These are phyloP conservation scores for Cyberlindnera misumaiensis DNA, from an alignment of 805 yeast species.

Conservation along the genomic window DNA sequence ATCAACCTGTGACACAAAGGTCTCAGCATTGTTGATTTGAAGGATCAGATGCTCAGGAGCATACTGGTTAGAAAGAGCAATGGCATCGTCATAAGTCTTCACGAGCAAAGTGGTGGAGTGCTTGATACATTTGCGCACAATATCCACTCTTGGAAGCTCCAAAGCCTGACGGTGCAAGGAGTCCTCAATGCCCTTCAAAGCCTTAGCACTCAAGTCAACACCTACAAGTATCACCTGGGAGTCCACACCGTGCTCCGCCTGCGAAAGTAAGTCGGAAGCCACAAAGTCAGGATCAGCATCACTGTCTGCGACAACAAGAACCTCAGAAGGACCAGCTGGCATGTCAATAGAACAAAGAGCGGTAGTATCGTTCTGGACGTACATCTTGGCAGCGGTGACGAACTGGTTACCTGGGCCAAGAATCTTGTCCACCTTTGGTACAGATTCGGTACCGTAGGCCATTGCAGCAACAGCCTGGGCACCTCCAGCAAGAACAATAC, in stretches of 20 bases:
- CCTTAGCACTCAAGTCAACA: constrained; percentile 54
- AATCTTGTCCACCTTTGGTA: constrained; percentile 92
- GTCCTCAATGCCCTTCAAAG: constrained; percentile 64
- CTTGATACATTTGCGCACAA: constrained; percentile 84
- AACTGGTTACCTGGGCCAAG: constrained; percentile 99
- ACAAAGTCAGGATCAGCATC: constrained; percentile 91
- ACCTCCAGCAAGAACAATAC: constrained; percentile 95
- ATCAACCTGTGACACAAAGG: constrained; percentile 65
- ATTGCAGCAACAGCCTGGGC: constrained; percentile 98
- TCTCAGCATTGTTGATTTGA: constrained; percentile 75
- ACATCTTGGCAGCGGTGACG: constrained; percentile 98
- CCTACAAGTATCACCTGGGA: constrained; percentile 94
- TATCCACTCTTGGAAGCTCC: constrained; percentile 83
- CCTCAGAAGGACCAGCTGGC: constrained; percentile 99
- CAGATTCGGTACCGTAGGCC: constrained; percentile 95
- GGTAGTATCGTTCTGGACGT: constrained; percentile 89
- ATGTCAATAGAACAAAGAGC: constrained; percentile 95
- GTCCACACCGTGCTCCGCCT: constrained; percentile 98
- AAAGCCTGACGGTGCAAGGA: constrained; percentile 83
- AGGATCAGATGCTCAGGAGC: constrained; percentile 98
- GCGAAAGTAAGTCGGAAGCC: constrained; percentile 92
- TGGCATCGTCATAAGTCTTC: constrained; percentile 67
- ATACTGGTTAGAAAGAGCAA: constrained; percentile 79
- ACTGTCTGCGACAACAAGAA: constrained; percentile 87
- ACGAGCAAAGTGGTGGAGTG: constrained; percentile 83